Base-by-base conservation (phyloP, 371 early-diverging fungal genomes). In the Mortierella sp. region DNA sequence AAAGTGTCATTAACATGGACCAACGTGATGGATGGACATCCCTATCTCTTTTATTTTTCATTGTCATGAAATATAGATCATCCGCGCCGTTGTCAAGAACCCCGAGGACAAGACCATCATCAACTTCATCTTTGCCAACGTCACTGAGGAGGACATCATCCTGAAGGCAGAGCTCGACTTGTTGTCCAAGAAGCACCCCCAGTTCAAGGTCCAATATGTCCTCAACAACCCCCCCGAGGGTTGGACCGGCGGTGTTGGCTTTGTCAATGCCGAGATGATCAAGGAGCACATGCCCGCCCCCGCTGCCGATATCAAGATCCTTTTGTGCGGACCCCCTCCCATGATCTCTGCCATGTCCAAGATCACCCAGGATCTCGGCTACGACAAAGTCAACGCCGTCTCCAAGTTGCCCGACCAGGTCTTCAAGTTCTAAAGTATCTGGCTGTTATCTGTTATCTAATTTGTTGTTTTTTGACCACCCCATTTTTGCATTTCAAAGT, bases 301-400 rank as follows among this genome's bases (percentile, higher is more conserved):
- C 39, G 94, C 94, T 41, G 75, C 88, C 47, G 91, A 95, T 70
- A 91, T 94, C 87, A 97, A 98, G 91, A 80, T 97, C 67, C 89
- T 98, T 66, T 85, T 98, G n/a, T 98, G 99, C 79, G 99, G 99
- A 58, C 98, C 98, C 71, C 94, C 94, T 65, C 97, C 96, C 3
- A 97, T 98, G 98, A 87, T 97, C 76, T 91, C 92, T 73, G 97
- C 95, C 70, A 96, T 98, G 97, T 73, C 80, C 73, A 90, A 88
- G 79, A 80, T 90, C 45, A 89, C 93, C 66, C 87, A 81, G 64
- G 90, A 91, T 16, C 87, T 96, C 45, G 95, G 94, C 52, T 95
- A 90, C 80, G 93, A 93, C 41, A 92, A 94, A 85, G 90, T 95
- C 77, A 90, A 92, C 73, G 91, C 93, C 71, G 89, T 97, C 66